These are phyloP conservation scores for Gossypioides kirkii DNA, from an alignment of 345 rosid genomes.

Conservation along the genomic window DNA sequence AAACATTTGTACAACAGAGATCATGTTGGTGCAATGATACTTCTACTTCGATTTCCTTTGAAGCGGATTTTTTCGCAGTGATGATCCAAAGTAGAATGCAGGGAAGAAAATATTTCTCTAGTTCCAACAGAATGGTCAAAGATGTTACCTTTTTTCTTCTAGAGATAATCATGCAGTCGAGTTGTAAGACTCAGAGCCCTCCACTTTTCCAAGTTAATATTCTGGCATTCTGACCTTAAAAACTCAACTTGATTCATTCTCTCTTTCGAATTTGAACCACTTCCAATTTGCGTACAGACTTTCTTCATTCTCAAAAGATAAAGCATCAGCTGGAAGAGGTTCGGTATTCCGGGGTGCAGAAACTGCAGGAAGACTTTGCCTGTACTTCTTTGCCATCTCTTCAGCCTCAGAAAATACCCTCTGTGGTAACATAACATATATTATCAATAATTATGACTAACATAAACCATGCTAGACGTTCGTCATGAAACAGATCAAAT, in stretches of 20 bases:
- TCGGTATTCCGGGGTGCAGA: conserved; percentile 21
- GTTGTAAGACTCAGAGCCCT: not conserved
- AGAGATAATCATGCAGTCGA: not conserved
- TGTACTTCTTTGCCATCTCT: conserved; percentile 77
- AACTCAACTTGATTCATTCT: conserved; percentile 18
- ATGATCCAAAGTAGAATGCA: not conserved
- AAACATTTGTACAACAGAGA: not conserved
- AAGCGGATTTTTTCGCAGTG: not conserved
- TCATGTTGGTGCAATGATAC: not conserved
- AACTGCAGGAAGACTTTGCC: conserved; percentile 45
- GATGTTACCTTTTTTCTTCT: not conserved
- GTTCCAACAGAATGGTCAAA: conserved; percentile 9
- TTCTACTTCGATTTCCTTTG: not conserved
- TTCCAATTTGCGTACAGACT: conserved; percentile 73
- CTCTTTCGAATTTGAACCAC: conserved; percentile 78
- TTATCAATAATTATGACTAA: not conserved
- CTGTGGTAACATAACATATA: conserved; percentile 29
- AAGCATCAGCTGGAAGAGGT: conserved; percentile 27
- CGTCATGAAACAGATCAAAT: not conserved
- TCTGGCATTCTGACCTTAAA: not conserved
- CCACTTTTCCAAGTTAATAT: not conserved
- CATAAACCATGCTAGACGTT: not conserved
- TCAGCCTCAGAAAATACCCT: conserved; percentile 76
- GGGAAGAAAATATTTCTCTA: not conserved
- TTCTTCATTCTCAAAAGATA: conserved; percentile 47